A percentile compares a stretch with the other conserved stretches of the same genome.
Evolutionary conservation across 495 filamentous ascomycete species (phyloP).

Genomic region (Lindgomyces ingoldianus): DNA sequence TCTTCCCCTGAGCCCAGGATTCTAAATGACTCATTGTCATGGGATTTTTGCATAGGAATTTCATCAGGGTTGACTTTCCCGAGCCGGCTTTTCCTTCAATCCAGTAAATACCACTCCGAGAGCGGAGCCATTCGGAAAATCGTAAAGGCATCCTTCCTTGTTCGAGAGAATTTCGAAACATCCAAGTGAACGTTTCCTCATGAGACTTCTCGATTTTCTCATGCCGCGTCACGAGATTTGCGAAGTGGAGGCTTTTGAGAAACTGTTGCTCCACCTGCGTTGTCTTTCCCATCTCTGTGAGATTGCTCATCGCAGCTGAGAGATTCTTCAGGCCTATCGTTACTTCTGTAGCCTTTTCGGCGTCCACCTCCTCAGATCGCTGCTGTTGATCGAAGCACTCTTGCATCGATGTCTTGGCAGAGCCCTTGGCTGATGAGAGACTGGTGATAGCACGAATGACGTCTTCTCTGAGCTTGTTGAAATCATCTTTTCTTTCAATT

Average conservation of each 20-base stretch:
- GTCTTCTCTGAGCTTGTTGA: no score
- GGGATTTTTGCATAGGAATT: conserved; percentile 38
- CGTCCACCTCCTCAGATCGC: no score
- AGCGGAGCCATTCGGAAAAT: conserved; percentile 45
- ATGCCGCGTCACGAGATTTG: neutral
- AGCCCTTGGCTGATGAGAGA: no score
- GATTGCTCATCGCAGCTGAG: no score
- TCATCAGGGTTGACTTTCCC: conserved; percentile 53
- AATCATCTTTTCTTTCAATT: no score
- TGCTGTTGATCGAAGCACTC: no score
- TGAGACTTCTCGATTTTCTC: conserved; percentile 28
- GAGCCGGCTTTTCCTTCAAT: conserved; percentile 49
- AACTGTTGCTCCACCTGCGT: neutral
- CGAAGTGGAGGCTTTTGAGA: neutral
- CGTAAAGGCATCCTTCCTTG: conserved; percentile 19
- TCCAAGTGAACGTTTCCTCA: conserved; percentile 44
- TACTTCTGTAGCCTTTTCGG: no score
- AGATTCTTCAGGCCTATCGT: no score
- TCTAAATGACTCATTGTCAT: neutral
- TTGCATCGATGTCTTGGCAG: no score
- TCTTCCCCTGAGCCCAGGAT: neutral
- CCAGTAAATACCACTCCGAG: conserved; percentile 44
- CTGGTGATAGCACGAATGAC: no score
- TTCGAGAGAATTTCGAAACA: conserved; percentile 28
- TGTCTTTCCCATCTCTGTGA: no score